phyloP scores from a whole-genome alignment of 345 rosid species.

The Eucalyptus sp. region DNA sequence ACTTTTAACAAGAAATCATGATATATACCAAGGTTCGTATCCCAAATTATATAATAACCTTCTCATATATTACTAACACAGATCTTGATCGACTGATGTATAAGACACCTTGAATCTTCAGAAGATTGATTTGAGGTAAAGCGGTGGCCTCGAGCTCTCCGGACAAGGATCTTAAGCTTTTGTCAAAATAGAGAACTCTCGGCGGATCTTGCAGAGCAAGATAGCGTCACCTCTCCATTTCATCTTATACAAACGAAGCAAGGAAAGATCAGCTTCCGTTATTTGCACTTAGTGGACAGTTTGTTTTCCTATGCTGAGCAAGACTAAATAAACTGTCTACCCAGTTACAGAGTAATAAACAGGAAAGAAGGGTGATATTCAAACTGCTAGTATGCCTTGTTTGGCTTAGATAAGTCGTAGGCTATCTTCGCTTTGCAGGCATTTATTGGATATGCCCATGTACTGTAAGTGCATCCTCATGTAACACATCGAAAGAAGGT shows the following conservation, averaged over 20 bases:
- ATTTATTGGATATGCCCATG: neutral
- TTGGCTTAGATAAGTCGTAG: neutral
- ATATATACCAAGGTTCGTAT: accelerated
- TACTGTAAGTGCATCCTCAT: neutral
- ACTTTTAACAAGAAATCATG: neutral
- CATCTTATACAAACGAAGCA: neutral
- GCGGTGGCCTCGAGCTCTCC: neutral
- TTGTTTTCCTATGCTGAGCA: neutral
- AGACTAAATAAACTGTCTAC: neutral
- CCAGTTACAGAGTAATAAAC: neutral
- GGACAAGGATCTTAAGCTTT: neutral
- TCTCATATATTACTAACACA: neutral
- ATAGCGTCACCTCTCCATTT: neutral
- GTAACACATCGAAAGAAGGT: neutral
- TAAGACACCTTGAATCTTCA: neutral
- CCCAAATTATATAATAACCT: neutral
- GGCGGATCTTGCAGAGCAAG: neutral
- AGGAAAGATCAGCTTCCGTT: neutral
- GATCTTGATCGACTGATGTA: neutral
- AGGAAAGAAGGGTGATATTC: neutral
- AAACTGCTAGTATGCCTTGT: neutral
- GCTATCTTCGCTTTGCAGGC: neutral
- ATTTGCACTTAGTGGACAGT: neutral
- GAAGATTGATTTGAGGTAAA: neutral
- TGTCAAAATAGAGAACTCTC: neutral